Base-by-base conservation (phyloP, 352 stramenopile genomes). In the Thalassiosira hispida region DNA sequence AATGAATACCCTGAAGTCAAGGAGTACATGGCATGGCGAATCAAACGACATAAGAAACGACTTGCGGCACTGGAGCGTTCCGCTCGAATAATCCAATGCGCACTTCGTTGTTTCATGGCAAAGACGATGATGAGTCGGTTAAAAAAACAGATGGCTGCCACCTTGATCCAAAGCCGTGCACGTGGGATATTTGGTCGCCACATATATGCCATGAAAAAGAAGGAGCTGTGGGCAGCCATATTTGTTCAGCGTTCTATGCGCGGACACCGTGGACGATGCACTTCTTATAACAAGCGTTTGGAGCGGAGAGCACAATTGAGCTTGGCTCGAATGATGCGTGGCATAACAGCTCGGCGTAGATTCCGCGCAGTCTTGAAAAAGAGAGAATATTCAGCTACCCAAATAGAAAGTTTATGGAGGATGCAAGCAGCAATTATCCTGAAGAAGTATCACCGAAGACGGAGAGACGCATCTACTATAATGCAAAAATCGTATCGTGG, bases 11-110 rank as follows among this genome's bases (percentile, higher is more conserved):
- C 76, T 22, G 70, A 84, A 66, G 69, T 84, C 5, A 83, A 83
- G 44, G 96, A 98, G 80, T 98, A 98, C 91, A 98, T 98, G 96
- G 86, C 85, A 8, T 98, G 96, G 96, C 90, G 96, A 52, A 91
- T 98, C 25, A 94, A 96, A 77, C 89, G 96, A 22, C 98, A 98
- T 75, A 91, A 96, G 59, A 98, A 97, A 88, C 89, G 95, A 9
- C 90, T 98, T 11, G 83, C 94, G 49, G 91, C 93, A 29, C 92
- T 98, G 81, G 83, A 96, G 27, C 78, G 76, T 2, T 94, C 96
- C 59, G 95, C 95, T 3, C 73, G 74, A 1, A 78, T 94, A 12
- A 97, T 98, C 56, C 96, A 98, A 72, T 85, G 88, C n/a, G 93
- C 90, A 4, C 95, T 98, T 53, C 92, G 95, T 38, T 94, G 90